A percentile compares a stretch with the other conserved stretches of the same genome.
phyloP scores from a whole-genome alignment of 2,329 filamentous ascomycete genomes.

The Stagonosporopsis rhizophila region DNA sequence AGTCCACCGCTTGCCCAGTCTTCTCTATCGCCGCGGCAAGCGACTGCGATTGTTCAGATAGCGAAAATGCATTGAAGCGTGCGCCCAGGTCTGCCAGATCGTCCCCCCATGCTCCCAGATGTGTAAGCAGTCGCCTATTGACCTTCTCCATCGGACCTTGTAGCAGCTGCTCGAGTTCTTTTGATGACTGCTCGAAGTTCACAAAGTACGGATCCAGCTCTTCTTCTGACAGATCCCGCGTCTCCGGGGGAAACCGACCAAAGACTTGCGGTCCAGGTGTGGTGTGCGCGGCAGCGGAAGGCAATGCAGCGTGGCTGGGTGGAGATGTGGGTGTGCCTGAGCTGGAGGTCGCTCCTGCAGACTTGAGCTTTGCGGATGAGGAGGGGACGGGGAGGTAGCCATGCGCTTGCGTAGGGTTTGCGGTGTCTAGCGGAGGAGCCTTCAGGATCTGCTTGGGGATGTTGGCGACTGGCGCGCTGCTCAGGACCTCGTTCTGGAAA shows the following conservation, averaged over 20 bases:
- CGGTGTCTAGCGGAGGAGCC: slow-evolving; percentile 91
- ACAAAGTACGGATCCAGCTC: slow-evolving; percentile 97
- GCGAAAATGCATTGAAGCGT: slow-evolving; percentile 94
- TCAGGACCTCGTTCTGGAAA: slow-evolving; percentile 84
- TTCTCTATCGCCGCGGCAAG: slow-evolving; percentile 93
- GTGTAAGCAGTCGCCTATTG: slow-evolving; percentile 85
- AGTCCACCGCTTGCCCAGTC: slow-evolving; percentile 91
- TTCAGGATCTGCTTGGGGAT: slow-evolving; percentile 94
- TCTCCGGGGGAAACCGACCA: slow-evolving; percentile 81
- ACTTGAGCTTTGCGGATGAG: slow-evolving; percentile 83
- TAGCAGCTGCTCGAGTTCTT: slow-evolving; percentile 86
- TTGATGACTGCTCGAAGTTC: slow-evolving; percentile 88
- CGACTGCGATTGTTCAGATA: slow-evolving; percentile 88
- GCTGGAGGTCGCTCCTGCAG: slow-evolving; percentile 52
- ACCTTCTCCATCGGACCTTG: slow-evolving; percentile 97
- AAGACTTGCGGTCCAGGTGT: slow-evolving; percentile 70
- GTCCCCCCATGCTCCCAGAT: slow-evolving; percentile 81
- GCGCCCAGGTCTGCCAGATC: slow-evolving; percentile 93
- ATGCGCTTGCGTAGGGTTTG: slow-evolving; percentile 89
- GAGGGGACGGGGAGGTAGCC: slow-evolving; percentile 86
- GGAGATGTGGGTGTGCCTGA: slow-evolving; percentile 65
- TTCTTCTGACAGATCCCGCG: slow-evolving; percentile 78
- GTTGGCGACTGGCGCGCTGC: slow-evolving; percentile 86
- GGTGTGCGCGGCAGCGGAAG: slow-evolving; percentile 63
- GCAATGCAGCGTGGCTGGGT: slow-evolving; percentile 55